A percentile compares a stretch with the other conserved stretches of the same genome.
Evolutionary conservation across 2,329 filamentous ascomycete genomes (phyloP).

Genomic region (Venturia carpophila): DNA sequence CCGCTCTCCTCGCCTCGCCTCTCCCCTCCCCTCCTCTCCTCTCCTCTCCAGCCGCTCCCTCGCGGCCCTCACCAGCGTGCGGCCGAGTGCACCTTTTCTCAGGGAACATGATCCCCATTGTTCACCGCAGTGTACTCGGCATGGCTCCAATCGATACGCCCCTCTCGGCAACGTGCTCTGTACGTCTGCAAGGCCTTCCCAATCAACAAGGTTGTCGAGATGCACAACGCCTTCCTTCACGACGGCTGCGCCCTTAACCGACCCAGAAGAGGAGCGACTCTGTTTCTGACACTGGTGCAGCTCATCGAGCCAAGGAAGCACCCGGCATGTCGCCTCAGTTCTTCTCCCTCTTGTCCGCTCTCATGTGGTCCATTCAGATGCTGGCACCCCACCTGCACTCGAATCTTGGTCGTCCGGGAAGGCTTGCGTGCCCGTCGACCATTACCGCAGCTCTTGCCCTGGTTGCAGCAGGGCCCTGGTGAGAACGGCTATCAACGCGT

Average conservation of each 20-base stretch:
- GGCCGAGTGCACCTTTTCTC: neutral
- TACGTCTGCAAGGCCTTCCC: neutral
- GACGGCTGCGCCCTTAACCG: neutral
- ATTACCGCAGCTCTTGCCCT: neutral
- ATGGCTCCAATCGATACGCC: constrained; percentile 1
- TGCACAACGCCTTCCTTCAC: neutral
- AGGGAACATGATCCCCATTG: neutral
- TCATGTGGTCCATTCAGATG: neutral
- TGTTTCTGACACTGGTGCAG: neutral
- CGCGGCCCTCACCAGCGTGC: neutral
- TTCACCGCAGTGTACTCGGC: neutral
- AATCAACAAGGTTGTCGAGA: neutral
- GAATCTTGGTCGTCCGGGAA: neutral
- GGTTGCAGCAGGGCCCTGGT: neutral
- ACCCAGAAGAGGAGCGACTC: neutral
- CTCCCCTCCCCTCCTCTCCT: too few relatives aligned
- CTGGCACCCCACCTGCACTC: neutral
- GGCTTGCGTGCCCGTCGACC: neutral
- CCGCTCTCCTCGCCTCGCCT: too few relatives aligned
- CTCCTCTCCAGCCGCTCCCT: neutral
- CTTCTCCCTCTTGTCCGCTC: neutral
- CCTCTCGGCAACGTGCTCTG: constrained; percentile 1
- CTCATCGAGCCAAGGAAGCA: constrained; percentile 5
- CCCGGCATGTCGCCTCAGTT: neutral
- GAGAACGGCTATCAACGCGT: neutral